Percentiles rank a stretch among this genome's conserved stretches.
These are phyloP conservation scores for Termitomyces sp. DNA, from an alignment of 768 basidiomycete species.

Conservation along the genomic window DNA sequence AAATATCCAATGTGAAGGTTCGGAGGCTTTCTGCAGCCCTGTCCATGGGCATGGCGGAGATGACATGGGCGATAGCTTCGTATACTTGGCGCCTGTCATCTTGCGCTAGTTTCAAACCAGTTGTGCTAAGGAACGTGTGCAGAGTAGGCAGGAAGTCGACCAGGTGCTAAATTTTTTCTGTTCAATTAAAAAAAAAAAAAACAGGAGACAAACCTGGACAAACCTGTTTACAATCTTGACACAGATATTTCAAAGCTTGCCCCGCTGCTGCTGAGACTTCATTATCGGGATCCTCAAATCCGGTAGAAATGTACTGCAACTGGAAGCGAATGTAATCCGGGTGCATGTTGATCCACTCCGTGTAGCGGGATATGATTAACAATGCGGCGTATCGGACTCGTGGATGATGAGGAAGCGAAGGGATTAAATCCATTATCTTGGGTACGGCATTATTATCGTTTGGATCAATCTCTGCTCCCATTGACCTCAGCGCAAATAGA, in stretches of 20 bases:
- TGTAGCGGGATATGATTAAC: conserved; percentile 92
- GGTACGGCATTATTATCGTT: conserved; percentile 84
- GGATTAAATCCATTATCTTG: conserved; percentile 93
- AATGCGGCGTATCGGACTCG: conserved; percentile 92
- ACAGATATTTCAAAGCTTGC: conserved; percentile 93
- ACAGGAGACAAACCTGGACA: neutral
- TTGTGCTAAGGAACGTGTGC: conserved; percentile 79
- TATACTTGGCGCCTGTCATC: conserved; percentile 91
- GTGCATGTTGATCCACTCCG: conserved; percentile 92
- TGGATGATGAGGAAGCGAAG: conserved; percentile 84
- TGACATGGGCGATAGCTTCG: conserved; percentile 93
- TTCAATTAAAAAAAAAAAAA: neutral
- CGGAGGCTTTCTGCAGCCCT: conserved; percentile 82
- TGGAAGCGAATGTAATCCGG: conserved; percentile 82
- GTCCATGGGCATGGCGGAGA: conserved; percentile 89
- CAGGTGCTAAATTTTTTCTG: conserved; percentile 62
- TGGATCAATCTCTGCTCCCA: conserved; percentile 91
- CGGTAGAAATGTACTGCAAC: conserved; percentile 86
- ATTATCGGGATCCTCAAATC: conserved; percentile 74
- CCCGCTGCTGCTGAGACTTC: conserved; percentile 94
- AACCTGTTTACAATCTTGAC: conserved; percentile 92
- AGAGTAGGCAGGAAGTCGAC: conserved; percentile 89
- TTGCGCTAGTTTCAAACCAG: conserved; percentile 73
- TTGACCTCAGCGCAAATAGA: conserved; percentile 94
- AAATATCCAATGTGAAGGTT: conserved; percentile 81